Conservation (phyloP, 352 stramenopile genomes). For the Elongisporangium undulatum region DNA sequence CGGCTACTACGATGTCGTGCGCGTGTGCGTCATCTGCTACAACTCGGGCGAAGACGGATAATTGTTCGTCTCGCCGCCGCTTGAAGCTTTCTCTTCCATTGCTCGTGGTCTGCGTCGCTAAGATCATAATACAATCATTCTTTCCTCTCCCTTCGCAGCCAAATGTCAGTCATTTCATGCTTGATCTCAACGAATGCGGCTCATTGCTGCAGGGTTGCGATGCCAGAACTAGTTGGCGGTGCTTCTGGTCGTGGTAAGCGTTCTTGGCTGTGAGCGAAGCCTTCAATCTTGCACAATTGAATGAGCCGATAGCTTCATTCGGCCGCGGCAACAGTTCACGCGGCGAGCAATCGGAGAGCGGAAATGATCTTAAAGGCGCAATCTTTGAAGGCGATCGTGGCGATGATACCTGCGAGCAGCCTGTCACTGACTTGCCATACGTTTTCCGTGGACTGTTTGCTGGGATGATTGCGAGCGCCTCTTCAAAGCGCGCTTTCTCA, state of each 20-base stretch:
- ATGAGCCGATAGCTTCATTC: background rate
- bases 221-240: background rate
- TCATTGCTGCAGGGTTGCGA: background rate
- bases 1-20: conserved; percentile 84
- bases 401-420: background rate
- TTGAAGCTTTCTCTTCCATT: background rate
- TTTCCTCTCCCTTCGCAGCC: background rate
- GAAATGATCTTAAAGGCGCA: background rate
- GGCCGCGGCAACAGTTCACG: background rate
- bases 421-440: background rate
- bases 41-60: conserved; percentile 67
- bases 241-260: background rate
- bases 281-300: background rate
- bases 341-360: background rate
- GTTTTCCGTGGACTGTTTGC: background rate
- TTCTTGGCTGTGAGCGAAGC: background rate
- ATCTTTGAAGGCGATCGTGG: background rate
- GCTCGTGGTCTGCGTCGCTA: background rate
- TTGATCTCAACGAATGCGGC: background rate
- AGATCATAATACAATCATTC: background rate
- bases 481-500: conserved; percentile 18
- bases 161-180: background rate
- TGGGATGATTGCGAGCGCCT: conserved; percentile 22
- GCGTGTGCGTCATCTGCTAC: conserved; percentile 78
- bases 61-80: background rate